Evolutionary conservation across 2,329 filamentous ascomycete genomes (phyloP), one percentile per base, ranked within the genome.

Genomic region (Parasarocladium wereldwijsianum): DNA sequence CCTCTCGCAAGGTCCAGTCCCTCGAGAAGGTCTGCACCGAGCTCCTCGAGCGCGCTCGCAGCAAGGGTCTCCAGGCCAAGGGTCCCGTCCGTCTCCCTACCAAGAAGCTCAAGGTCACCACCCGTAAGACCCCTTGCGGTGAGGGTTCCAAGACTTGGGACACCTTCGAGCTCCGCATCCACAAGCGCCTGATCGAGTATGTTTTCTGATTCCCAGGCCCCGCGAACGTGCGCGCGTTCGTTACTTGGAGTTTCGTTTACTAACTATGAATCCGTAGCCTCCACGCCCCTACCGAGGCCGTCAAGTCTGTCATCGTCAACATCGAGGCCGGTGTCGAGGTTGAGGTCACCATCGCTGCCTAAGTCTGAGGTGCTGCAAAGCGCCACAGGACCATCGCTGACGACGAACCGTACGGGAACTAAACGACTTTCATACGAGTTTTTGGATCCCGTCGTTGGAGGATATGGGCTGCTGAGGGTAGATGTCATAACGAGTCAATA

Each of bases 91-190:
- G 87, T 55, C 80, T 94, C 52, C 85, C 90, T 51, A 94, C 86
- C 70, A 93, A 94, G 79, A 83, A 75, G 60, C 75, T 96, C 54
- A 84, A 90, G 73, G 76, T 93, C 71, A 84, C 82, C 59, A 93
- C 90, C 71, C 81, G 90, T 57, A 98, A 98, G 81, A 96, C 90
- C 44, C 90, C 90, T 60, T 90, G 82, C 67, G 90, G 90, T 81
- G 90, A 98, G 76, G 90, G 90, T 68, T 92, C 81, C 64, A 98
- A 98, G 84, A 98, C 90, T 57, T 98, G 90, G 90, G 90, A 96
- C 62, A 77, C 72, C 62, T 98, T 71, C 64, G 87, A 98, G 79
- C 92, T 98, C 85, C 80, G 87, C 68, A 93, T 94, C 60, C 85
- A 94, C 76, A 94, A 94, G 80, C 81, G 86, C 50, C 72, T 94